A percentile compares a stretch with the other conserved stretches of the same genome.
These are phyloP conservation scores for Barnettozyma sucrosica DNA, from an alignment of 805 yeast species.

Conservation along the genomic window DNA sequence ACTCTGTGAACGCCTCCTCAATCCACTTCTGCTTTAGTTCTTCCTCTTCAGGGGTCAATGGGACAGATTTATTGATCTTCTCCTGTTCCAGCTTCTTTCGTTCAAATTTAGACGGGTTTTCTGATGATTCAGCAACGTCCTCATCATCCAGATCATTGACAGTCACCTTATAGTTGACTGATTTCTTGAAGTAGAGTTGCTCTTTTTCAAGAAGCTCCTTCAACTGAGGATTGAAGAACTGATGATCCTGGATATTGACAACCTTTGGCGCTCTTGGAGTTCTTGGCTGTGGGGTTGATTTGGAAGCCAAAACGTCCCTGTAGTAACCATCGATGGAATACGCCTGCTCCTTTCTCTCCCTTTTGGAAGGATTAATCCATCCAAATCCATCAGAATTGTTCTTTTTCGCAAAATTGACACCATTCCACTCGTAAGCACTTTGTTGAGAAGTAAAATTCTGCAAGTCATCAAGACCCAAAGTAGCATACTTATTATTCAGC, in stretches of 20 bases:
- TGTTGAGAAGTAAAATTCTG: constrained; percentile 87
- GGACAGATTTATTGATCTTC: constrained; percentile 47
- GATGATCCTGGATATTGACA: constrained; percentile 64
- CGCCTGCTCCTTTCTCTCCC: constrained; percentile 74
- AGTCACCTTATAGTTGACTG: constrained; percentile 52
- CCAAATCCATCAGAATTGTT: constrained; percentile 36
- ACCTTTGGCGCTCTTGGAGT: constrained; percentile 57
- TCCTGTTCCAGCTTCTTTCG: constrained; percentile 39
- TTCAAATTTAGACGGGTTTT: constrained; percentile 15
- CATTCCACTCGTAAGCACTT: constrained; percentile 96
- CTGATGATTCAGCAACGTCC: constrained; percentile 25
- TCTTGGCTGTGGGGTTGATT: constrained; percentile 37
- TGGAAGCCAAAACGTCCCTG: constrained; percentile 50
- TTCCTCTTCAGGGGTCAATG: constrained; percentile 59
- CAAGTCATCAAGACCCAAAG: constrained; percentile 86
- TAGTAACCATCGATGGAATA: constrained; percentile 74
- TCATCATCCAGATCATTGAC: constrained; percentile 55
- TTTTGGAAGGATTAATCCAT: constrained; percentile 71
- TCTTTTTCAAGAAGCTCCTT: constrained; percentile 54
- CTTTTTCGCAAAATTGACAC: constrained; percentile 53
- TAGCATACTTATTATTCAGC: constrained; percentile 75
- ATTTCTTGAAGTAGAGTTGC: constrained; percentile 55
- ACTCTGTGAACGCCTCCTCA: constrained; percentile 53
- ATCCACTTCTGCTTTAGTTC: constrained; percentile 46
- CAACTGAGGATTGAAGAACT: constrained; percentile 57